Base-by-base conservation (phyloP, 371 early-diverging fungal genomes). In the Mucor saturninus region DNA sequence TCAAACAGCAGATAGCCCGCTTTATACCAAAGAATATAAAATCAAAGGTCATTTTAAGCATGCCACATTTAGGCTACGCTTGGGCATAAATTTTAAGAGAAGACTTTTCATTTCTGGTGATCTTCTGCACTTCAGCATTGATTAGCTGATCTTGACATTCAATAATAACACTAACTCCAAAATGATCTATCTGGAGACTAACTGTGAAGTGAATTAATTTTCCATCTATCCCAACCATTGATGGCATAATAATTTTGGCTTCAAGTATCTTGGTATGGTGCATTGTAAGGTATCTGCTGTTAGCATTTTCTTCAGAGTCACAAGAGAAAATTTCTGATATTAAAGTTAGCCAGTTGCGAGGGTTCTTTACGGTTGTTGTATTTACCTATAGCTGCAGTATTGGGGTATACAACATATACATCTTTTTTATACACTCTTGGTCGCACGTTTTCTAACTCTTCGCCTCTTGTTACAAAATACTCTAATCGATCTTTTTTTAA, bases 281-380 rank as follows among this genome's bases (percentile, higher is more conserved):
- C 1, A 8, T 46, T 8, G 21, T 46, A 21, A 46, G 8, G 21
- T 21, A 46, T 46, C 46, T 46, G 5, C 5, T 21, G 5, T 21
- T 21, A 7, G 26, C 26, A 26, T 46, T 2, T 7, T n/a, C 15
- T 32, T 8, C 4, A 29, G 43, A 30, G 31, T 45, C 46, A 7
- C n/a, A 31, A 1, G 56, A 45, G 15, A 56, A 56, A 1, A 56
- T 30, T 10, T 46, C 56, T 56, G 10, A 43, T 43, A 40, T 40
- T 2, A n/a, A 30, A 21, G 1, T 21, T 21, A 38, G 9, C 10
- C 2, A 54, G 5, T 10, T 26, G 4, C 21, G 21, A 21, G 21
- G 1, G 21, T 21, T 21, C 1, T 21, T 21, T 1, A 21, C 21
- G 21, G 21, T 21, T 21, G 21, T 21, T 21, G 21, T 21, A 21